Base-by-base conservation (phyloP, 768 basidiomycete genomes). In the Inosperma sp. region DNA sequence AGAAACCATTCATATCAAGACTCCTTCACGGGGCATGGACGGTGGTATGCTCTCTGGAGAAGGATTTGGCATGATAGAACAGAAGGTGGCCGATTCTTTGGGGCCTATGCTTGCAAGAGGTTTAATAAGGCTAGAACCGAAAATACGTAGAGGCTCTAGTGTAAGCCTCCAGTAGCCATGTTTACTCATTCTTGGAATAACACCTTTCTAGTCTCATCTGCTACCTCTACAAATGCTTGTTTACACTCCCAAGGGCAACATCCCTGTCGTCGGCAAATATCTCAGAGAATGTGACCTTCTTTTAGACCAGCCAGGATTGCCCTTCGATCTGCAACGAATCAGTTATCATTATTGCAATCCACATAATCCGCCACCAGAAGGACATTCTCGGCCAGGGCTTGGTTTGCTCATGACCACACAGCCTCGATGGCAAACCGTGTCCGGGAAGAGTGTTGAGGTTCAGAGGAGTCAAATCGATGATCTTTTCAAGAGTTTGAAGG, bases 401-500 rank as follows among this genome's bases (percentile, higher is more conserved):
- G n/a, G n/a, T 16, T 42, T 37, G 21, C 26, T 64, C 12, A 52
- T 62, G 12, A 54, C 58, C 23, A 65, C 66, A 43, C 62, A 65
- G 39, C 73, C 75, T 16, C 75, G 81, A 42, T 89, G 86, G 85
- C 70, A 68, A 43, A 73, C 81, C 10, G 73, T 79, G 21, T 68
- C 81, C 7, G 79, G 80, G 2, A 93, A 90, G 69, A 90, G 83
- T 53, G 83, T 94, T 6, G 93, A 96, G 63, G 81, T 95, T 30
- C 93, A 96, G 68, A 75, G 93, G 56, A 87, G 82, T 64, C 94
- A 97, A 63, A 86, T 97, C 12, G 94, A 98, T 56, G 88, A 96
- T 57, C 74, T 98, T 1, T 97, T 97, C 73, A 86, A 87, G 71
- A 92, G 79, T 58, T 62, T 98, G 59, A 85, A 85, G 65, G 84